These are phyloP conservation scores for Chaetomium strumarium DNA, from an alignment of 2,329 filamentous ascomycete genomes.

Conservation along the genomic window DNA sequence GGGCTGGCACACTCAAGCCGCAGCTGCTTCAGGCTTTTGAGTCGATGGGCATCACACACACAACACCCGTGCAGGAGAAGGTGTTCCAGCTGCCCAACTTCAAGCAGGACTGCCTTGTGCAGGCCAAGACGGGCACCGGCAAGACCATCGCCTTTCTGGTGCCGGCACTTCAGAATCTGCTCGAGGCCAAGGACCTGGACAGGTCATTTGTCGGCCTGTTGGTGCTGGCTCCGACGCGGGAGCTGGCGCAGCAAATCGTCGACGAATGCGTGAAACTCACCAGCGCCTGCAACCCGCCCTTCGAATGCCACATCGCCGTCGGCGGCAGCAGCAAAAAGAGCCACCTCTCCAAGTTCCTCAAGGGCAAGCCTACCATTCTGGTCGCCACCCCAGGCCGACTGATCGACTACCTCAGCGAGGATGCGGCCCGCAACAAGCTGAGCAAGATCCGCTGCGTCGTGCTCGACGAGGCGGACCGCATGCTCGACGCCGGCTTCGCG, in stretches of 20 bases:
- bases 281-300: constrained; percentile 55
- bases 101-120: constrained; percentile 60
- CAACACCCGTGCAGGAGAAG: constrained; percentile 51
- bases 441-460: constrained; percentile 69
- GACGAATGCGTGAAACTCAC: constrained; percentile 62
- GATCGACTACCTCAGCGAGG: constrained; percentile 69
- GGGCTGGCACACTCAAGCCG: constrained; percentile 22
- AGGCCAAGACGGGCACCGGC: constrained; percentile 82
- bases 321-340: constrained; percentile 70
- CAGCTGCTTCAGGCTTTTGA: constrained; percentile 22
- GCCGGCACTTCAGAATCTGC: constrained; percentile 73
- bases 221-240: constrained; percentile 65
- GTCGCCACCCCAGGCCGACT: constrained; percentile 77
- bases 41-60: constrained; percentile 29
- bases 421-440: constrained; percentile 60
- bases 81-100: constrained; percentile 40
- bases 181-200: constrained; percentile 37
- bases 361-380: constrained; percentile 66
- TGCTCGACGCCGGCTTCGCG: constrained; percentile 83
- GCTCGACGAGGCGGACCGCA: constrained; percentile 75
- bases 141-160: constrained; percentile 81
- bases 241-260: constrained; percentile 64
- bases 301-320: constrained; percentile 71
- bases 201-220: constrained; percentile 47
- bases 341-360: constrained; percentile 64